A percentile compares a stretch with the other conserved stretches of the same genome.
Evolutionary conservation across 1,284 basidiomycete genomes (phyloP).

Genomic region (Apiotrichum veenhuisii): DNA sequence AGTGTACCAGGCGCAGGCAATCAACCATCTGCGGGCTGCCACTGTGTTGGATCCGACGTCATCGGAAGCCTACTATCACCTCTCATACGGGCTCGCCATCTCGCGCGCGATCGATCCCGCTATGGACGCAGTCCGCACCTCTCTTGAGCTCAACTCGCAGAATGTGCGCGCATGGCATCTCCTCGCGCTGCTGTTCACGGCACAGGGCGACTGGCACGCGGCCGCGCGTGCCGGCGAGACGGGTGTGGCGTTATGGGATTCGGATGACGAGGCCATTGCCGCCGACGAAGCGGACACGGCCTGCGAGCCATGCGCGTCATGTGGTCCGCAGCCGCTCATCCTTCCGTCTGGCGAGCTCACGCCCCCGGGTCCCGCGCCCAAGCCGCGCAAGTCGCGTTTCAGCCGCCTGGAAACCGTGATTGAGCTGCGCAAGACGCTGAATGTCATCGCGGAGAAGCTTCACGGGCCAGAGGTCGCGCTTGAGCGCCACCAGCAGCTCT

Average conservation of each 20-base stretch:
- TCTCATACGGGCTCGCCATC: constrained; percentile 71
- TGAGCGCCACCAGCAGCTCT: constrained; percentile 76
- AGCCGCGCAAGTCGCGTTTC: not conserved
- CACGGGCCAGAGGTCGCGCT: constrained; percentile 84
- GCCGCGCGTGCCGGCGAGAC: constrained; percentile 74
- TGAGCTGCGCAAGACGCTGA: constrained; percentile 81
- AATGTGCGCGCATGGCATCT: constrained; percentile 88
- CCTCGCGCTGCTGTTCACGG: constrained; percentile 74
- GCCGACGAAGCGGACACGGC: constrained; percentile 14
- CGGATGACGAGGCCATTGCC: constrained; percentile 43
- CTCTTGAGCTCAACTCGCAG: constrained; percentile 69
- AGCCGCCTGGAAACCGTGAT: constrained; percentile 61
- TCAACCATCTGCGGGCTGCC: constrained; percentile 59
- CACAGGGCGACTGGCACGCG: constrained; percentile 73
- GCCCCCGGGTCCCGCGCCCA: not conserved
- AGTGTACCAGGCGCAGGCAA: constrained; percentile 59
- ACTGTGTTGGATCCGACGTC: constrained; percentile 59
- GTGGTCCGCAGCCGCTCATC: constrained; percentile 6
- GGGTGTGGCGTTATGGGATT: constrained; percentile 57
- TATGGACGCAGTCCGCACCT: constrained; percentile 63
- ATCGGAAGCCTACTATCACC: constrained; percentile 66
- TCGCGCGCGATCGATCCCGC: constrained; percentile 68
- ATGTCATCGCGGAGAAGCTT: constrained; percentile 74
- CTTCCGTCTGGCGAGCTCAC: constrained; percentile 2
- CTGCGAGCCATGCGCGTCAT: constrained; percentile 26